Evolutionary conservation across 2,329 filamentous ascomycete species (phyloP), one percentile per base, ranked within the genome.

Genomic region (Phialophora tarda): DNA sequence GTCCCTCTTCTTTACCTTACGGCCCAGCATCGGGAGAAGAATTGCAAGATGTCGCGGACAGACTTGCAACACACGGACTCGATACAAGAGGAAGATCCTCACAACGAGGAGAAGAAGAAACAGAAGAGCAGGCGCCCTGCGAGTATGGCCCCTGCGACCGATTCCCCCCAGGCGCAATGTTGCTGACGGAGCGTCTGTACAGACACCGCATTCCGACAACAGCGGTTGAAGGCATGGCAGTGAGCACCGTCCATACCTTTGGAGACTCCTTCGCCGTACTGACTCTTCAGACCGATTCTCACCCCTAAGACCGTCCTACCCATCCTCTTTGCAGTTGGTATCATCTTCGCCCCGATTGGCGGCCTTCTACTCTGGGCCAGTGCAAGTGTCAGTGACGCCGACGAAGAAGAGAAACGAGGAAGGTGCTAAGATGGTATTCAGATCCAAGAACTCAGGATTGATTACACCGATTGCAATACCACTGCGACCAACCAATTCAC

Each of bases 151-250:
- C 59, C 24, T 59, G 56, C 56, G 54, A n/a, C 57, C 48, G 54
- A 21, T 64, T 41, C 32, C 34, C 59, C 34, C 41, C 28, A 23
- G 26, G 32, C 53, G 24, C 47, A 41, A 41, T 50, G 38, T 34
- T 63, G 62, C 67, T 70, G 51, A 68, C 32, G 63, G 51, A 41
- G 57, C 54, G 60, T 67, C 68, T 53, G 71, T 67, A 63, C 75
- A 96, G 92, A 98, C 82, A 98, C 94, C 66, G 95, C 95, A 11
- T 99, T 98, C 78, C 88, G 95, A 74, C 95, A 99, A 78, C 95
- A 99, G 81, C 89, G 95, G 77, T 82, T 99, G 79, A 97, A 98
- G 82, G 95, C 95, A 82, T 99, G 95, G 95, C 95, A 99, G 90
- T 96, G 84, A 80, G 92, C 86, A 54, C 26, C 34, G 34, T 41